Base-by-base conservation (phyloP, 108 stramenopile genomes). In the Skeletonema costatum region DNA sequence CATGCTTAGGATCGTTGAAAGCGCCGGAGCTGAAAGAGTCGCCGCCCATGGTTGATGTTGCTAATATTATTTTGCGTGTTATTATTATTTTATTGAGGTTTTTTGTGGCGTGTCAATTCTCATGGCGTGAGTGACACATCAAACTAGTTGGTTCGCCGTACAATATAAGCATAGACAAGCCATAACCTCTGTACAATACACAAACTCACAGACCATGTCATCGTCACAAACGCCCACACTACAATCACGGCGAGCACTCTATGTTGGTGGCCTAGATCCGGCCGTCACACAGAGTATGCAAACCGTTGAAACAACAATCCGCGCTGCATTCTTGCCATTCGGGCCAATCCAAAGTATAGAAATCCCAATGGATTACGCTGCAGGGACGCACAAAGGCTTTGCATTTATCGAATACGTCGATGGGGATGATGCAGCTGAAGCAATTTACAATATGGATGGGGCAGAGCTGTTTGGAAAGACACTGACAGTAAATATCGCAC, bases 391-490 rank as follows among this genome's bases (percentile, higher is more conserved):
- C 70, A 80, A 92, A 56, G 97, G 98, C 10, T 98, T 98, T 84
- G 98, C 89, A 2, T 99, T 99, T 80, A 85, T 98, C 14, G 93
- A 97, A 71, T 97, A 86, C 74, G 96, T 95, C 68, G 91, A 94
- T 67, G 85, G 86, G 36, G 90, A 91, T 32, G 93, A 94, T 74
- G 98, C 97, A 3, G 71, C 64, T 12, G 98, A 97, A 77, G 97
- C 97, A 14, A 92, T 97, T 32, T 96, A 97, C 60, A 99, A 99
- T 83, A 95, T 98, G 97, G 93, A 99, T 75, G 96, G 96, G 16
- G 77, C 90, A 25, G 97, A 98, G 67, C 85, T 98, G 69, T 84
- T 88, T 64, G 96, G 96, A 32, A 81, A 90, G 60, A 91, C 96
- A 31, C 77, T 98, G 66, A 76, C 69, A 32, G 96, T 97, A 17